phyloP scores from a whole-genome alignment of 2,329 filamentous ascomycete species.

The Aureobasidium namibiae region DNA sequence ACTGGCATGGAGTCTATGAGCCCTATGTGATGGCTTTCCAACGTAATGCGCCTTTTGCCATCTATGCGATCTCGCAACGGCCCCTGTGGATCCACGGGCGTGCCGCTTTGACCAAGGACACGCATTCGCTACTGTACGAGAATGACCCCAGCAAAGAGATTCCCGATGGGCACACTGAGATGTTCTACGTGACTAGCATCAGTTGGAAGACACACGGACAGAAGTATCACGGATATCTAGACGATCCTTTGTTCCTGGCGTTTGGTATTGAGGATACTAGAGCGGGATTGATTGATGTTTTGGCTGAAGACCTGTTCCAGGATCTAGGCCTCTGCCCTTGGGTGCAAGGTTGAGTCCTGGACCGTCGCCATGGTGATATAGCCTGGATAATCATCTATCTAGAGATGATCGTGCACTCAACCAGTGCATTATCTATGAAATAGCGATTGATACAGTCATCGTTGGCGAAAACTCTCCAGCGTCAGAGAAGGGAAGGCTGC shows the following conservation, averaged over 20 bases:
- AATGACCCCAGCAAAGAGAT: constrained; percentile 17
- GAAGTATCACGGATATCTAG: constrained; percentile 48
- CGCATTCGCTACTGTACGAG: constrained; percentile 5
- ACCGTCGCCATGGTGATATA: too few species aligned
- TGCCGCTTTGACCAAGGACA: constrained; percentile 23
- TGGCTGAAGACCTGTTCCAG: constrained; percentile 41
- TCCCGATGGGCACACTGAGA: constrained; percentile 35
- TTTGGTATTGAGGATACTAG: constrained; percentile 50
- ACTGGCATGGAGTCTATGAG: constrained; percentile 46
- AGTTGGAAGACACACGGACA: constrained; percentile 44
- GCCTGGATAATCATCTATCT: too few species aligned
- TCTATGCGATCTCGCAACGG: constrained; percentile 42
- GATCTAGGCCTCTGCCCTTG: constrained; percentile 32
- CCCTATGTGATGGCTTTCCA: constrained; percentile 48
- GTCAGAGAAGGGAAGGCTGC: too few species aligned
- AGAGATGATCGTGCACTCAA: too few species aligned
- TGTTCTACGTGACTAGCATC: constrained; percentile 52
- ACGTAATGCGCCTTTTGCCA: constrained; percentile 40
- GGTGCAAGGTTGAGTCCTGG: too few species aligned
- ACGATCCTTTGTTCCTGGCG: constrained; percentile 46
- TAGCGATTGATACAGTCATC: too few species aligned
- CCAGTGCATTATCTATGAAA: too few species aligned
- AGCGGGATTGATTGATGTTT: constrained; percentile 44
- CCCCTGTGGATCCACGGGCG: constrained; percentile 52
- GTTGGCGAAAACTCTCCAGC: too few species aligned